Percentiles rank a stretch among this genome's conserved stretches.
Evolutionary conservation across 23 red algal genomes (phyloP).

Genomic region (Agarophyton chilense): DNA sequence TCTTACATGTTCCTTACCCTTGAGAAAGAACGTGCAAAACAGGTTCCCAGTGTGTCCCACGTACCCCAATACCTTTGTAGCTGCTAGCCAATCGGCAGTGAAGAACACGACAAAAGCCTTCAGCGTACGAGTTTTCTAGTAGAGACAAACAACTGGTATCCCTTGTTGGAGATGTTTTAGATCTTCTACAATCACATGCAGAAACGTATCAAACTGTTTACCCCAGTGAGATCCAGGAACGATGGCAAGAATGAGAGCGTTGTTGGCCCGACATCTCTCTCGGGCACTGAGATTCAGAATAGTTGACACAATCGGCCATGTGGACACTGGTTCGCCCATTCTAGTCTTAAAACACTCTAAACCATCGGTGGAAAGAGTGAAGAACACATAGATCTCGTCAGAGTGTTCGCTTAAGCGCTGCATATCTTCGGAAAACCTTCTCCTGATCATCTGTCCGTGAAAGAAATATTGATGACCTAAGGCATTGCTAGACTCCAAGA

Average conservation of each 20-base stretch:
- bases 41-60: not conserved
- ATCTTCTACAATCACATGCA: not conserved
- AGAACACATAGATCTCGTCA: not conserved
- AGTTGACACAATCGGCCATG: not conserved
- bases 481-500: no score
- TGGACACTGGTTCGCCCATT: not conserved
- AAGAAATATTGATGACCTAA: not conserved
- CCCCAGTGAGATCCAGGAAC: not conserved
- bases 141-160: not conserved
- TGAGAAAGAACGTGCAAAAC: constrained; percentile 4
- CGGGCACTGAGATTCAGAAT: not conserved
- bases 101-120: not conserved
- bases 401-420: not conserved
- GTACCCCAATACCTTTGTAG: not conserved
- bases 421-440: not conserved
- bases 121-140: not conserved
- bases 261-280: not conserved
- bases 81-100: constrained; percentile 16
- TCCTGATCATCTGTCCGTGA: not conserved
- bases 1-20: not conserved
- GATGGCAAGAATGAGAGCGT: not conserved
- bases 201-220: constrained; percentile 3
- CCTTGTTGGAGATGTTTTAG: not conserved
- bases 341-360: not conserved
- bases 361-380: not conserved